These are phyloP conservation scores for Globisporangium viniferum DNA, from an alignment of 352 stramenopile genomes.

Conservation along the genomic window DNA sequence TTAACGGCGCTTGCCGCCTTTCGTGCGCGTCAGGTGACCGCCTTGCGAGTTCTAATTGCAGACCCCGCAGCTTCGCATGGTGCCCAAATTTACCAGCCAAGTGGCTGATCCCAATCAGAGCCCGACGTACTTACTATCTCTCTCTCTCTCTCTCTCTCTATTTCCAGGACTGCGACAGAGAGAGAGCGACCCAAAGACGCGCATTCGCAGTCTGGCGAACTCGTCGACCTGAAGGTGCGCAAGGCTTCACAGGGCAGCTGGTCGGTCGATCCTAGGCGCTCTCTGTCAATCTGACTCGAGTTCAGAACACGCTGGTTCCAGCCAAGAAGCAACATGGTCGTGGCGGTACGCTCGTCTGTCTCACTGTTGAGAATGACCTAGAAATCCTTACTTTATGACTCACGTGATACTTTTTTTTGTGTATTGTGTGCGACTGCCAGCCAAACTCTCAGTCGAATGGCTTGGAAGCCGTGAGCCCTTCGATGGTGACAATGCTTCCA, in stretches of 20 bases:
- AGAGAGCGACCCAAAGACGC: background rate
- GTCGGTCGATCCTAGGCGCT: too few species aligned
- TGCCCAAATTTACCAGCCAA: background rate
- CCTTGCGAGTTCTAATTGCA: background rate
- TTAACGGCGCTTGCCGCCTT: too few species aligned
- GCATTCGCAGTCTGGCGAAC: background rate
- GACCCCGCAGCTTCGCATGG: background rate
- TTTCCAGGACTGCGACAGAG: background rate
- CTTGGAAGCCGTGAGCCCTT: background rate
- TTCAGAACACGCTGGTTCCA: too few species aligned
- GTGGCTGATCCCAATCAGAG: background rate
- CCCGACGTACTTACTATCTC: too few species aligned
- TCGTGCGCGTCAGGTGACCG: too few species aligned
- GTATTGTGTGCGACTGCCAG: background rate
- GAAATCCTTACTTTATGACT: background rate
- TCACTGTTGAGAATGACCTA: background rate
- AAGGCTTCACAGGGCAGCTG: background rate
- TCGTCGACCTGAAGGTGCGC: background rate
- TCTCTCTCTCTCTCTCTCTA: background rate
- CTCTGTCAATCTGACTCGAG: too few species aligned
- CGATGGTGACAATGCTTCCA: conserved; percentile 7
- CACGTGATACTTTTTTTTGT: background rate
- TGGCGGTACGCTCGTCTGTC: background rate
- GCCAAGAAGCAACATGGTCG: background rate
- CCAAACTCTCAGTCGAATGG: background rate